phyloP scores from a whole-genome alignment of 2,329 filamentous ascomycete species.

The Colletotrichum caudatum region DNA sequence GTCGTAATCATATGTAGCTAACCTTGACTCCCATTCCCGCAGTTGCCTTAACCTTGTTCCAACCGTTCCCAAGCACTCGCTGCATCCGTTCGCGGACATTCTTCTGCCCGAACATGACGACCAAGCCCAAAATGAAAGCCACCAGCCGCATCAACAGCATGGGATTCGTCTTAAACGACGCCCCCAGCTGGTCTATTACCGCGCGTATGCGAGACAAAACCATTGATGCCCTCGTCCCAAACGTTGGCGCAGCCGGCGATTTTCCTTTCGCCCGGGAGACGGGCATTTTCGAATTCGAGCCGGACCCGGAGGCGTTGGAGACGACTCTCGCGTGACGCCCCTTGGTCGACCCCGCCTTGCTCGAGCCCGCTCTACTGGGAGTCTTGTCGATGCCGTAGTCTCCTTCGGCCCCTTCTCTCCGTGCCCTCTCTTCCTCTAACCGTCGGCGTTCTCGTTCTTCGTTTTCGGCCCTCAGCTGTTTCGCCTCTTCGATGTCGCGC shows the following conservation, averaged over 20 bases:
- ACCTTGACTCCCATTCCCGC: slow-evolving; percentile 98
- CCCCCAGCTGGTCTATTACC: slow-evolving; percentile 64
- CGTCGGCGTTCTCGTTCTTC: slow-evolving; percentile 66
- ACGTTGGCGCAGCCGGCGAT: slow-evolving; percentile 51
- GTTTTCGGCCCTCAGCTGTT: slow-evolving; percentile 67
- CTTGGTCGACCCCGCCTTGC: slow-evolving; percentile 53
- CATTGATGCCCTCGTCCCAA: slow-evolving; percentile 63
- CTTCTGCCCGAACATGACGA: slow-evolving; percentile 80
- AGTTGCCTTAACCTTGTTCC: slow-evolving; percentile 85
- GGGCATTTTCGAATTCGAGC: slow-evolving; percentile 45
- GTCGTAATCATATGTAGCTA: slow-evolving; percentile 80
- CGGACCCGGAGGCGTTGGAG: slow-evolving; percentile 50
- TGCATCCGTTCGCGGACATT: slow-evolving; percentile 81
- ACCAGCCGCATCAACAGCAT: slow-evolving; percentile 71
- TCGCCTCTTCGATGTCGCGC: slow-evolving; percentile 68
- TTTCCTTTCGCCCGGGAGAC: slow-evolving; percentile 49
- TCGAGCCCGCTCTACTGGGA: slow-evolving; percentile 53
- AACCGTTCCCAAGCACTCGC: slow-evolving; percentile 75
- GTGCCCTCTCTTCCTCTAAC: slow-evolving; percentile 65
- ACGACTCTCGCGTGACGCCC: slow-evolving; percentile 48
- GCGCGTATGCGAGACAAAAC: slow-evolving; percentile 65
- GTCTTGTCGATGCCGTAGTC: slow-evolving; percentile 77
- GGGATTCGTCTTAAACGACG: slow-evolving; percentile 67
- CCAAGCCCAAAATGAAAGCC: slow-evolving; percentile 82
- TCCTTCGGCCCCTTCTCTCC: slow-evolving; percentile 68